These are phyloP conservation scores for Elsinoe arachidis DNA, from an alignment of 2,329 filamentous ascomycete genomes.

Conservation along the genomic window DNA sequence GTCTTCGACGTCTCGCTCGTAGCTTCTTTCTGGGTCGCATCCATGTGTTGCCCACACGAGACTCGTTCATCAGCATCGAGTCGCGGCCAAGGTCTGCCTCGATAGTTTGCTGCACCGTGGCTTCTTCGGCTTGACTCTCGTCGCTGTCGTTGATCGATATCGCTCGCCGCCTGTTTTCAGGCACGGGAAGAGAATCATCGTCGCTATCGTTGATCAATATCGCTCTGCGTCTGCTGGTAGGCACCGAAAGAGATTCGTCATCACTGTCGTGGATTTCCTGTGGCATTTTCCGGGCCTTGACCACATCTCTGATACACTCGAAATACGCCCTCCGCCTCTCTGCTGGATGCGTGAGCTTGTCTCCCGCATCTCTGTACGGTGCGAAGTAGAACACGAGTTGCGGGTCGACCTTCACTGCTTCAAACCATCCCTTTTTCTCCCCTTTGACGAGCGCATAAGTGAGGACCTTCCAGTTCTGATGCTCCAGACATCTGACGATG, in stretches of 20 bases:
- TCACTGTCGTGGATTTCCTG: slow-evolving; percentile 45
- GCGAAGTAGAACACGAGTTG: background rate
- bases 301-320: background rate
- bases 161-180: too few relatives aligned
- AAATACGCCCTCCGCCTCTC: background rate
- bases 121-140: too few relatives aligned
- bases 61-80: too few relatives aligned
- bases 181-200: background rate
- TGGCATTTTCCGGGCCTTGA: background rate
- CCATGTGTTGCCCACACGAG: too few relatives aligned
- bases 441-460: background rate
- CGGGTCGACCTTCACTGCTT: background rate
- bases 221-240: too few relatives aligned
- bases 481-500: background rate
- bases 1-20: too few relatives aligned
- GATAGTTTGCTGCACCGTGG: too few relatives aligned
- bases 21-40: too few relatives aligned
- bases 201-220: background rate
- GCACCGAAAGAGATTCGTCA: slow-evolving; percentile 30
- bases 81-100: too few relatives aligned
- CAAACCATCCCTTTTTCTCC: background rate
- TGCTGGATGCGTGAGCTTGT: background rate
- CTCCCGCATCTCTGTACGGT: background rate
- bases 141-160: too few relatives aligned
- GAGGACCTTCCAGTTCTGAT: background rate